These are phyloP conservation scores for Craterostigma plantagineum DNA, from an alignment of 257 asterid species.

Conservation along the genomic window DNA sequence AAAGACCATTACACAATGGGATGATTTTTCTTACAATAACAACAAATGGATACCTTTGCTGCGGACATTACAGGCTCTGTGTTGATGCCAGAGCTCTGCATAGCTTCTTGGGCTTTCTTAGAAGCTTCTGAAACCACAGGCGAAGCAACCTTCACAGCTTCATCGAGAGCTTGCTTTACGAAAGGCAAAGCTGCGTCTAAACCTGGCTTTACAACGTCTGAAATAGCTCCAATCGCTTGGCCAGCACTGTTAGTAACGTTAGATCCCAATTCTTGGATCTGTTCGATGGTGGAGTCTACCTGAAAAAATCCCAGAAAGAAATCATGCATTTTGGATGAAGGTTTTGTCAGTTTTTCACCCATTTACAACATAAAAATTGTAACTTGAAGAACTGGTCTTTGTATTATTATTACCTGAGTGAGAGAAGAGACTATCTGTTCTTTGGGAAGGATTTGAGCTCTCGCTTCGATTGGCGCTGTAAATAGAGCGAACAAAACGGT, in stretches of 20 bases:
- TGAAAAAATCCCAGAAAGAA: conserved; percentile 10
- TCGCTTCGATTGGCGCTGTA: conserved; percentile 42
- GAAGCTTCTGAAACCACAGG: conserved; percentile 77
- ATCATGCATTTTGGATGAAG: not conserved
- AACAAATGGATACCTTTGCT: conserved; percentile 43
- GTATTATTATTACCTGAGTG: conserved; percentile 51
- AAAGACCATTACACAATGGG: too few relatives aligned
- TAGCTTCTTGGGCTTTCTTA: conserved; percentile 82
- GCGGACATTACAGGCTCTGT: conserved; percentile 56
- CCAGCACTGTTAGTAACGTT: conserved; percentile 28
- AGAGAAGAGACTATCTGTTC: conserved; percentile 79
- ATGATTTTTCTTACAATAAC: too few relatives aligned
- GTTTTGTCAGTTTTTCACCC: not conserved
- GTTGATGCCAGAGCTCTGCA: conserved; percentile 73
- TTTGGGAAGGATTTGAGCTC: conserved; percentile 54
- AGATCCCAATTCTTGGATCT: conserved; percentile 45
- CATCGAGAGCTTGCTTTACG: conserved; percentile 56
- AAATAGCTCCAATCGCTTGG: conserved; percentile 42
- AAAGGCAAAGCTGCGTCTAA: conserved; percentile 53
- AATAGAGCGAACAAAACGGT: conserved; percentile 32
- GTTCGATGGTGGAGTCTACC: conserved; percentile 66
- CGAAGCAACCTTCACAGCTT: conserved; percentile 59
- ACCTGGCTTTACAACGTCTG: conserved; percentile 61
- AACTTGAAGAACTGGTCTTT: too few relatives aligned
- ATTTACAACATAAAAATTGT: not conserved